phyloP scores from a whole-genome alignment of 495 filamentous ascomycete species.

The Recurvomyces mirabilis region DNA sequence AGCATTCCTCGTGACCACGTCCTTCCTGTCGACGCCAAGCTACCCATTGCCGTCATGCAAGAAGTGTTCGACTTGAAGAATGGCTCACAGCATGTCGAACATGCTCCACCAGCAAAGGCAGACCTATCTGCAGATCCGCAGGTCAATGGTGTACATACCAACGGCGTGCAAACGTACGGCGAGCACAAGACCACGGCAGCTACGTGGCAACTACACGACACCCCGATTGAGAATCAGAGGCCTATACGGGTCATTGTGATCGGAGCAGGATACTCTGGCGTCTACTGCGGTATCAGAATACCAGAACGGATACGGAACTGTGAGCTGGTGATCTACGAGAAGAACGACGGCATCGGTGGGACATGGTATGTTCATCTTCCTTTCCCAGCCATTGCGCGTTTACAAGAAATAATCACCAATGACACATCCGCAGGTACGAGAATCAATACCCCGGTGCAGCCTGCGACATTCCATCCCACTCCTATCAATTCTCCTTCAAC shows the following conservation, averaged over 20 bases:
- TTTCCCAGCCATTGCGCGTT: too few species aligned
- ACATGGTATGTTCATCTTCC: constrained; percentile 48
- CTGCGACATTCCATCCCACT: constrained; percentile 28
- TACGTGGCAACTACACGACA: constrained; percentile 21
- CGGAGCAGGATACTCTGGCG: constrained; percentile 55
- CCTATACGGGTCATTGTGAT: constrained; percentile 47
- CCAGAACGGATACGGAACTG: constrained; percentile 35
- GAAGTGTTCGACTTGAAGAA: constrained; percentile 2
- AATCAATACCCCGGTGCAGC: constrained; percentile 61
- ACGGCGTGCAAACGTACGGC: constrained; percentile 7
- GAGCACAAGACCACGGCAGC: neutral
- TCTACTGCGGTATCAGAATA: constrained; percentile 49
- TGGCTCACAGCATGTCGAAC: constrained; percentile 1
- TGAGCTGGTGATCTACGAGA: constrained; percentile 49
- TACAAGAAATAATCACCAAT: too few species aligned
- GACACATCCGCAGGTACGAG: constrained; percentile 50
- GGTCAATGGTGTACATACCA: neutral
- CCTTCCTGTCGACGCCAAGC: too few species aligned
- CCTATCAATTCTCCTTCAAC: constrained; percentile 25
- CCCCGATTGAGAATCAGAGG: constrained; percentile 44
- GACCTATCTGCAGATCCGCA: too few species aligned
- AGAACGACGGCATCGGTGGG: constrained; percentile 61
- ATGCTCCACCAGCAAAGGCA: neutral
- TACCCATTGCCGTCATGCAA: too few species aligned
- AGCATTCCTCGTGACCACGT: constrained; percentile 4